Evolutionary conservation across 345 rosid species (phyloP), one percentile per base, ranked within the genome.

Genomic region (Microcos paniculata): DNA sequence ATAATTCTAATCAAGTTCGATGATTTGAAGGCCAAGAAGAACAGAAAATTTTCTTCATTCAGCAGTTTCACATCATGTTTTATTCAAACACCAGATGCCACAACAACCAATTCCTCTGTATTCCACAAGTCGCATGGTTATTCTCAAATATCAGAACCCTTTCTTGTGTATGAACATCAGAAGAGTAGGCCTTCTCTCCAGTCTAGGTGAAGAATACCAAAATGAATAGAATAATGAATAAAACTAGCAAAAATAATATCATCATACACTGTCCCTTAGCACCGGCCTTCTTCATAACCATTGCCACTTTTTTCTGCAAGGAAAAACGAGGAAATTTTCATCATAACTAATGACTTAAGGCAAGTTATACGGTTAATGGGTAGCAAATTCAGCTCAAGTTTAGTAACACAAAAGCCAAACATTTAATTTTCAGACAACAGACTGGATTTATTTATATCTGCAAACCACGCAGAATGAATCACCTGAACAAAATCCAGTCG

Each of bases 401-500:
- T 73, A 7, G 16, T 7, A 23, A 49, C 18, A 70, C 31, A 8
- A 56, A 62, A 69, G 1, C 52, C 51, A 53, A 63, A 48, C 31
- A 49, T 72, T 51, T 30, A 16, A 8, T 24, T 63, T 69, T 62
- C 68, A 30, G 48, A 58, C n/a, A 64, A 31, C 14, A 19, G 48
- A 18, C 43, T 26, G 48, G 61, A 63, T 63, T 55, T 35, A 38
- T 63, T 24, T 40, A 45, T 55, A 58, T 74, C 30, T 33, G 24
- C 10, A 33, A 51, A 58, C 8, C 10, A 57, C 24, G 38, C 15
- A 28, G 76, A 78, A 78, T 49, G 16, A 42, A 28, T 77, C 62
- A 93, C 99, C 99, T 93, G 98, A 80, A 96, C 95, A 84, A 96
- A 96, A 80, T 96, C 97, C 9, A 96, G 96, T 38, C 97, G 96